A percentile compares a stretch with the other conserved stretches of the same genome.
Evolutionary conservation across 257 asterid species (phyloP).

Genomic region (Lavandula angustifolia): DNA sequence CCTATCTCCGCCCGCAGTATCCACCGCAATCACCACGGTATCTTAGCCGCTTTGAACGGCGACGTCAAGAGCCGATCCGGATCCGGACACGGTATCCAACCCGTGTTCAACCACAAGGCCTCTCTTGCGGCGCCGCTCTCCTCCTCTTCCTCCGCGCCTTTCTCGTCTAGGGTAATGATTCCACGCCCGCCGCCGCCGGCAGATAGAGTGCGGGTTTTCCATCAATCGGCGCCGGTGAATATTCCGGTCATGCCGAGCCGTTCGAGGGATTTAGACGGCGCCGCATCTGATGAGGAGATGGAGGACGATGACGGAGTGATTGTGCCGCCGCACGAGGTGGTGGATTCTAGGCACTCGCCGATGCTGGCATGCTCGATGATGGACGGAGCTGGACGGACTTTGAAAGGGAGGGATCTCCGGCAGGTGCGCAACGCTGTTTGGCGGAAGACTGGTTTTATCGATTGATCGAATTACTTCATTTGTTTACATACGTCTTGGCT

Average conservation of each 20-base stretch:
- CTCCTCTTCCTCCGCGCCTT: constrained; percentile 42
- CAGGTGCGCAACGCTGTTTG: constrained; percentile 74
- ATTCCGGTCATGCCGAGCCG: constrained; percentile 53
- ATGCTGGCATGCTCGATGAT: constrained; percentile 58
- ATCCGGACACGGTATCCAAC: constrained; percentile 38
- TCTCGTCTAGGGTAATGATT: constrained; percentile 46
- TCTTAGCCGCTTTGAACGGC: constrained; percentile 54
- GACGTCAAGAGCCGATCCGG: constrained; percentile 27
- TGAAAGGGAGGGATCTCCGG: constrained; percentile 78
- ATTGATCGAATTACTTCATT: constrained; percentile 34
- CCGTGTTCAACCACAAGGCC: constrained; percentile 68
- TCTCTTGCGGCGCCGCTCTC: constrained; percentile 46
- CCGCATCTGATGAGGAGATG: constrained; percentile 42
- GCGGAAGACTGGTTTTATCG: constrained; percentile 70
- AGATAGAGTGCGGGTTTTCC: constrained; percentile 29
- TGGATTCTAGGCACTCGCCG: constrained; percentile 54
- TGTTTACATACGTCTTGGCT: constrained; percentile 24
- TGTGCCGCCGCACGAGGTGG: constrained; percentile 72
- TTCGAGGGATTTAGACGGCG: constrained; percentile 42
- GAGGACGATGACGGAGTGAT: constrained; percentile 32
- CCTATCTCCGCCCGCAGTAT: constrained; percentile 17
- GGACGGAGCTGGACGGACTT: constrained; percentile 76
- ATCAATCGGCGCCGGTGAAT: constrained; percentile 71
- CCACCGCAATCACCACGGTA: constrained; percentile 42
- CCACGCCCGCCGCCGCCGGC: constrained; percentile 47